These are phyloP conservation scores for Microthyrium microscopicum DNA, from an alignment of 2,329 filamentous ascomycete genomes.

Conservation along the genomic window DNA sequence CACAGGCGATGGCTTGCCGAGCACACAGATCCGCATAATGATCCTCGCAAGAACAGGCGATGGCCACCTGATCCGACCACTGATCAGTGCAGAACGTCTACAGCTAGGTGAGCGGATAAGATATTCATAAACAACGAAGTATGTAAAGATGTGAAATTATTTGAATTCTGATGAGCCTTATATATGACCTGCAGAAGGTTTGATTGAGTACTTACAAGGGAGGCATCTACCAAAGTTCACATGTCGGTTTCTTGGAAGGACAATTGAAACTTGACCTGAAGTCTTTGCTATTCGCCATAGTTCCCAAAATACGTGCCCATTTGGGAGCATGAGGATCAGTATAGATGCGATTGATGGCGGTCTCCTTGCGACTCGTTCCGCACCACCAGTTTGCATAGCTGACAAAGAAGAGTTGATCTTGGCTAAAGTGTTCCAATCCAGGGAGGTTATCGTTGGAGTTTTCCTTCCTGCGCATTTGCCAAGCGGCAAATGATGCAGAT, in stretches of 20 bases:
- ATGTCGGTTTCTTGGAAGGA: slow-evolving; percentile 46
- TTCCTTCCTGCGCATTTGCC: slow-evolving; percentile 40
- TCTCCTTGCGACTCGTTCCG: slow-evolving; percentile 42
- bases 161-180: too few species aligned
- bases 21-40: too few species aligned
- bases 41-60: too few species aligned
- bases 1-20: too few species aligned
- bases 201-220: too few species aligned
- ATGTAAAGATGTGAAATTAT: too few species aligned
- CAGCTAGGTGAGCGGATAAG: too few species aligned
- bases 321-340: slow-evolving; percentile 47
- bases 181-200: too few species aligned
- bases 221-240: slow-evolving; percentile 58
- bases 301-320: slow-evolving; percentile 37
- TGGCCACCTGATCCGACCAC: too few species aligned
- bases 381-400: slow-evolving; percentile 51
- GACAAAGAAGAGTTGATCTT: slow-evolving; percentile 55
- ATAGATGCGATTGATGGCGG: slow-evolving; percentile 40
- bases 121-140: too few species aligned
- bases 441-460: slow-evolving; percentile 26
- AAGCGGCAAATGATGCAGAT: slow-evolving; percentile 45
- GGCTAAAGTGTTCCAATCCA: slow-evolving; percentile 42
- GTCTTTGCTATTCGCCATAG: slow-evolving; percentile 48
- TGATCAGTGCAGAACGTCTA: too few species aligned
- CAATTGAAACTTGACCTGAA: slow-evolving; percentile 55